Evolutionary conservation across 129 eudicot species (phyloP), one percentile per base, ranked within the genome.

Genomic region (Tanacetum coccineum): DNA sequence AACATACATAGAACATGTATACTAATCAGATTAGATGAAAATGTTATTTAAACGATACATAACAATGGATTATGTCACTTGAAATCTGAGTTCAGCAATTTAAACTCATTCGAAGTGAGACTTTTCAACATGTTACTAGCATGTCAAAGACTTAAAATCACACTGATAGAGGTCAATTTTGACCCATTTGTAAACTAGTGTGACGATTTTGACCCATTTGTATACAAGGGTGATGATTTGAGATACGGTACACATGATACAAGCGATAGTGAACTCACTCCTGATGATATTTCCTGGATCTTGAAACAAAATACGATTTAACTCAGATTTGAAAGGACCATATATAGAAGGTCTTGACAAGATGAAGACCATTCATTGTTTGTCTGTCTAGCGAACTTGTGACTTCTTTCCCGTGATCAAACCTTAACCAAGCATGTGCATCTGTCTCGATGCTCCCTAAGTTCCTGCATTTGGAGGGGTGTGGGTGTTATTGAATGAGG

Each of bases 381-480:
- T 42, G 55, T 26, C 18, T 26, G 19, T 14, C 64, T n/a, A 18
- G 15, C 20, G 22, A 26, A 48, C 12, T 7, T 15, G 36, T 13
- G 21, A n/a, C 25, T 49, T 55, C 10, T 18, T 28, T 39, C n/a
- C n/a, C n/a, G 32, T 56, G 53, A 25, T 71, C 61, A 88, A 59
- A 66, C 68, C 13, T 75, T 68, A 60, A 26, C 79, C 40, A 73
- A 59, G 74, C 97, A 91, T 57, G 63, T 83, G 89, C 97, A 91
- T 55, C 78, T 87, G 86, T 85, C 85, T 78, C 84, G 84, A 68
- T 81, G 82, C 70, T 81, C 97, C 68, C 80, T 71, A 13, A 91
- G 97, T 57, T 81, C 97, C 97, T 91, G 97, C 81, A 70, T 70
- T 36, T 61, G 13, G 21, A 36, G 7, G 42, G 2, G 42, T 36